Conservation (phyloP, 352 stramenopile species). For the Phytophthora constricta region DNA sequence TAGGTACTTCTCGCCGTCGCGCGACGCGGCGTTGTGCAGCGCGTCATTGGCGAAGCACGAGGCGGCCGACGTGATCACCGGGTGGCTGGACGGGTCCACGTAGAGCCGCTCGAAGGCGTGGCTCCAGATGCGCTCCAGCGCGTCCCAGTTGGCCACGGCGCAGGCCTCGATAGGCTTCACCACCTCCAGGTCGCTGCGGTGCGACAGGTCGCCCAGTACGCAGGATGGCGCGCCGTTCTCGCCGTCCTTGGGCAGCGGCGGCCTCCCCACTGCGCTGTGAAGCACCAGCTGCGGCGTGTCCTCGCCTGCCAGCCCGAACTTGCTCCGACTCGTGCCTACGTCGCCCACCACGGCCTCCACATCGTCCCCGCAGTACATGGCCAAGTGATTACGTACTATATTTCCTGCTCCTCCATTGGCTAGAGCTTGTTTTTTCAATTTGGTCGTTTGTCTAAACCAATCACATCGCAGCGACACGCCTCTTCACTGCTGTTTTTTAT, state of each 20-base stretch:
- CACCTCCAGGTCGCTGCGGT: slow-evolving; percentile 66
- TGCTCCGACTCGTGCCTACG: slow-evolving; percentile 89
- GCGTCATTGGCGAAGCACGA: slow-evolving; percentile 81
- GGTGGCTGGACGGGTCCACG: slow-evolving; percentile 71
- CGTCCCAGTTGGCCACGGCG: slow-evolving; percentile 83
- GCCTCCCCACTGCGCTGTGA: slow-evolving; percentile 69
- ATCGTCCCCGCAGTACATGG: slow-evolving; percentile 97
- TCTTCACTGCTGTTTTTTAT: neutral
- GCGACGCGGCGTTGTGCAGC: slow-evolving; percentile 54
- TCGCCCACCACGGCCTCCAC: slow-evolving; percentile 96
- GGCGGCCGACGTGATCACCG: slow-evolving; percentile 77
- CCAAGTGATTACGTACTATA: too few relatives aligned
- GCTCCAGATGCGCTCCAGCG: slow-evolving; percentile 84
- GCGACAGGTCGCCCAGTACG: slow-evolving; percentile 65
- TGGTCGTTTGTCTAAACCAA: too few relatives aligned
- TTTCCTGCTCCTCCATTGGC: too few relatives aligned
- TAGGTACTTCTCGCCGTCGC: slow-evolving; percentile 82
- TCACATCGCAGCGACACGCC: neutral
- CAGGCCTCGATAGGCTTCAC: slow-evolving; percentile 61
- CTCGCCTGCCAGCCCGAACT: slow-evolving; percentile 96
- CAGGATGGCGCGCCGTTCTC: slow-evolving; percentile 10
- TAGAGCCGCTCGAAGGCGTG: slow-evolving; percentile 78
- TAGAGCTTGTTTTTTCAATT: too few relatives aligned
- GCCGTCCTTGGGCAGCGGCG: slow-evolving; percentile 23
- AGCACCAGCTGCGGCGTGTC: slow-evolving; percentile 93